Base-by-base conservation (phyloP, 2,329 filamentous ascomycete species). In the Trichophyton verrucosum region DNA sequence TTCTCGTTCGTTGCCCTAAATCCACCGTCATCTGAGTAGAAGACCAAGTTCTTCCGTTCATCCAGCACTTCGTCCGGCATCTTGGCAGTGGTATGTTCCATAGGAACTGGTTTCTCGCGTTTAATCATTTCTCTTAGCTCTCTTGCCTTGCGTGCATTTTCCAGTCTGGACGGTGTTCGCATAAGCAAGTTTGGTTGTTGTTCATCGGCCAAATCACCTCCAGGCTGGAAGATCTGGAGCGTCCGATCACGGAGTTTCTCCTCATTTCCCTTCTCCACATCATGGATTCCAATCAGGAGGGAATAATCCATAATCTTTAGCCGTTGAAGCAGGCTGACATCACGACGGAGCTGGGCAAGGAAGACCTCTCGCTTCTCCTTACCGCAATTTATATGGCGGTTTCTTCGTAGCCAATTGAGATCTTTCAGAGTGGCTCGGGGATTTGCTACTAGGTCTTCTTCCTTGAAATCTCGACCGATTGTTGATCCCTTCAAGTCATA, bases 271-370 rank as follows among this genome's bases (percentile, higher is more conserved):
- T 89, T 86, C 60, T 85, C 84, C 20, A 95, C 74, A 71, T 99
- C 94, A 71, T 99, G 94, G 58, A 97, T 94, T 57, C 94, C 94
- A 60, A 99, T 85, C 42, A 99, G 81, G 64, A 99, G 82, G 8
- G 92, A 97, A 75, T 99, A 99, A 74, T 99, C 94, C 94, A 99
- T 99, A 68, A 99, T 97, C 68, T 95, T 87, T 49, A 97, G 80
- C 67, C 82, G 85, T 74, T 97, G 91, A 62, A 99, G 77, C 36
- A 99, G 79, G 59, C 84, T 83, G 7, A 99, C 94, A 72, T 99
- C 94, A 63, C 83, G 83, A 66, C 91, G 83, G 70, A 99, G 84
- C 75, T 99, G 94, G 68, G 91, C 85, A 55, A 97, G 80, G 71
- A 99, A 99, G 20, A 91, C 77, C 56, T 86, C 81, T 75, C 92